These are phyloP conservation scores for Puccinia triticina DNA, from an alignment of 1,284 basidiomycete species.

Conservation along the genomic window DNA sequence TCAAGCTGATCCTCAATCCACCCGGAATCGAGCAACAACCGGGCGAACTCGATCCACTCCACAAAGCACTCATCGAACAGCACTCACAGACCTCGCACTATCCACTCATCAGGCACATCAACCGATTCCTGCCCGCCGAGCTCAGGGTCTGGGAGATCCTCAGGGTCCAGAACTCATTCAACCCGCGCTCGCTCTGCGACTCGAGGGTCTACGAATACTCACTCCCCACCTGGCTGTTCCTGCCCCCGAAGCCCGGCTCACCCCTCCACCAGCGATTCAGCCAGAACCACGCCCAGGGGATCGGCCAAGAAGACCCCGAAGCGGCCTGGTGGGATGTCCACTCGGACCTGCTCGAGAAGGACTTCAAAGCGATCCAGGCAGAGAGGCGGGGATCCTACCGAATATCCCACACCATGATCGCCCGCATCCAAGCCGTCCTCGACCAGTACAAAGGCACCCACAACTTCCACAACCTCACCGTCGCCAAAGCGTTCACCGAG, in stretches of 20 bases:
- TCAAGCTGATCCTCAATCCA: constrained; percentile 60
- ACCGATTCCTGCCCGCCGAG: constrained; percentile 81
- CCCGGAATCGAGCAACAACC: background rate
- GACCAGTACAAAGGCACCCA: constrained; percentile 71
- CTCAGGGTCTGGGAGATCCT: constrained; percentile 92
- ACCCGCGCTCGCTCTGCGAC: constrained; percentile 82
- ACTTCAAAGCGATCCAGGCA: constrained; percentile 24
- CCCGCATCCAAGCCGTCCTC: constrained; percentile 67
- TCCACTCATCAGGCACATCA: constrained; percentile 72
- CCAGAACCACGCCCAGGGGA: background rate
- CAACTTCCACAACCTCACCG: constrained; percentile 98
- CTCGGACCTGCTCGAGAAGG: constrained; percentile 57
- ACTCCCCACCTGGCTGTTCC: constrained; percentile 88
- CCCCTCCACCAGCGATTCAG: constrained; percentile 64
- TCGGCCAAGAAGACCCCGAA: constrained; percentile 47
- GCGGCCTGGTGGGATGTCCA: constrained; percentile 60
- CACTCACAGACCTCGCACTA: constrained; percentile 47
- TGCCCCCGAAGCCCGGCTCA: constrained; percentile 82
- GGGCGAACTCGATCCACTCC: background rate
- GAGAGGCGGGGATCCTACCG: constrained; percentile 72
- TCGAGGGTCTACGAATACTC: constrained; percentile 96
- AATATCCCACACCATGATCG: constrained; percentile 66
- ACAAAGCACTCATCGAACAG: background rate
- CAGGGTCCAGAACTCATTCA: constrained; percentile 87
- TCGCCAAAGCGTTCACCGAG: constrained; percentile 81